Percentiles rank a stretch among this genome's conserved stretches.
Conservation (phyloP, 2,329 filamentous ascomycete species). For the Hirsutella thompsonii region DNA sequence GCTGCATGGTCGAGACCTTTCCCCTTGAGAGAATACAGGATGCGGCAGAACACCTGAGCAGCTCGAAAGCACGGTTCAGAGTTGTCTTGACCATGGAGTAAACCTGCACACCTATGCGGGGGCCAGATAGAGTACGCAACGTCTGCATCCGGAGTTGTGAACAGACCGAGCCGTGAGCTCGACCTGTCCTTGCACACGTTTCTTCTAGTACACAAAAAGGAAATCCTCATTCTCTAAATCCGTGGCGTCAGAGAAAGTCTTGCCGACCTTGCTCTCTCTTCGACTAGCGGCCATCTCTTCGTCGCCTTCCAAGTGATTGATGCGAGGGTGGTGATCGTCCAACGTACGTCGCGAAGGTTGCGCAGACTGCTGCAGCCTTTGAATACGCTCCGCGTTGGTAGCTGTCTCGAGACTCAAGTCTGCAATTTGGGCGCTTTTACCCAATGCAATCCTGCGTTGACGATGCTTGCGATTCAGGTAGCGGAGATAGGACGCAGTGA, state of each 20-base stretch:
- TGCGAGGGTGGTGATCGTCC: neutral
- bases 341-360: neutral
- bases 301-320: neutral
- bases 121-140: too few relatives aligned
- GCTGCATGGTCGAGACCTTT: neutral
- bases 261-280: constrained; percentile 8
- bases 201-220: constrained; percentile 36
- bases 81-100: neutral
- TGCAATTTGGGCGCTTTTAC: constrained; percentile 44
- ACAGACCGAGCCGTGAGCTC: too few relatives aligned
- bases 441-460: constrained; percentile 37
- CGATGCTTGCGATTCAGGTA: constrained; percentile 43
- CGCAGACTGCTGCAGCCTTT: constrained; percentile 12
- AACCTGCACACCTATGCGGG: neutral
- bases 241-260: constrained; percentile 35
- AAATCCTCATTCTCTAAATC: constrained; percentile 53
- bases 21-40: neutral
- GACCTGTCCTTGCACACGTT: too few relatives aligned
- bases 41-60: neutral
- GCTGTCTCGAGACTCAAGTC: constrained; percentile 46
- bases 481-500: constrained; percentile 31
- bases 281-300: neutral
- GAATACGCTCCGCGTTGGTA: constrained; percentile 25
- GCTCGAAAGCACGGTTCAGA: neutral
- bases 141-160: too few relatives aligned